These are phyloP conservation scores for Pinus tabuliformis DNA, from an alignment of 75 land plant species.

Conservation along the genomic window DNA sequence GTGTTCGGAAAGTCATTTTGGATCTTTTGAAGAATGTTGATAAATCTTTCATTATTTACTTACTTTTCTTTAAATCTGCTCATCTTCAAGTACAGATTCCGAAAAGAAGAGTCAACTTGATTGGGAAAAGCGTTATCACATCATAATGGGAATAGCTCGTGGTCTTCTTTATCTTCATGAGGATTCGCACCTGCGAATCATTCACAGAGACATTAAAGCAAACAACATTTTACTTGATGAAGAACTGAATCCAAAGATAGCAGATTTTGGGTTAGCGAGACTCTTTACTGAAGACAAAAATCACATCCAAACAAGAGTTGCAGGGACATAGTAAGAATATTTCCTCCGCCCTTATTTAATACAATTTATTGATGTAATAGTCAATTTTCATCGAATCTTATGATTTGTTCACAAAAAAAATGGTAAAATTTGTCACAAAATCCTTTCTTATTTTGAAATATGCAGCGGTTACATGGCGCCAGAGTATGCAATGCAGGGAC, in stretches of 20 bases:
- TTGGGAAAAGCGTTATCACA: slow-evolving; percentile 2
- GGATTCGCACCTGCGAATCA: neutral
- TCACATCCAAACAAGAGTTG: slow-evolving; percentile 23
- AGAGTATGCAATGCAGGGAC: too few relatives aligned
- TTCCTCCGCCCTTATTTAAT: too few relatives aligned
- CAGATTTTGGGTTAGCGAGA: slow-evolving; percentile 27
- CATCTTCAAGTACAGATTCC: neutral
- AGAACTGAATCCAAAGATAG: slow-evolving; percentile 16
- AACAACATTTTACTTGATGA: slow-evolving; percentile 22
- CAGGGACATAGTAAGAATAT: slow-evolving; percentile 14
- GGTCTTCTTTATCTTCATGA: slow-evolving; percentile 8
- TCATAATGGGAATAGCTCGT: slow-evolving; percentile 5
- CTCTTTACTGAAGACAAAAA: slow-evolving; percentile 20
- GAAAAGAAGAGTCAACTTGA: neutral
- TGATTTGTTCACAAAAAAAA: too few relatives aligned
- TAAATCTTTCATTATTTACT: too few relatives aligned
- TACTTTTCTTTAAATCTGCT: too few relatives aligned
- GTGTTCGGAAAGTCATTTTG: too few relatives aligned
- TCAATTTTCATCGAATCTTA: too few relatives aligned
- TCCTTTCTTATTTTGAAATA: too few relatives aligned
- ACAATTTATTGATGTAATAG: too few relatives aligned
- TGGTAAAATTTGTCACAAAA: too few relatives aligned
- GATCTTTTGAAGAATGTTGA: too few relatives aligned
- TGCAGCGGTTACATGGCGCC: too few relatives aligned
- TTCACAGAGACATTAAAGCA: slow-evolving; percentile 18